Conservation (phyloP, 2,329 filamentous ascomycete genomes). For the Calonectria pauciramosa region DNA sequence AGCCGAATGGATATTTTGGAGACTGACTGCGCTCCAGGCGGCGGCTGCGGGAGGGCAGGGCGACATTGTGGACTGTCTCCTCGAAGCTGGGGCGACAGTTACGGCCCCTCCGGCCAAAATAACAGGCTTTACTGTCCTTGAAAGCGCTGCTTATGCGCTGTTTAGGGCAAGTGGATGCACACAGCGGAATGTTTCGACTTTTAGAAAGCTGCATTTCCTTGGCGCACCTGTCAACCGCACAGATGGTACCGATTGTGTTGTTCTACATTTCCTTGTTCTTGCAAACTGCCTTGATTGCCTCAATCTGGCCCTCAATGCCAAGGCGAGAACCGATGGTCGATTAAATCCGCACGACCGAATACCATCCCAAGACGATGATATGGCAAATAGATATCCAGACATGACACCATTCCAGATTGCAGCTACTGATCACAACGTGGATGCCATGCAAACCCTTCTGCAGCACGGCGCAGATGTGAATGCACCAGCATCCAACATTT, state of each 20-base stretch:
- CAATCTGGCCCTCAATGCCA: background rate
- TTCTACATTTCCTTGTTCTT: no score
- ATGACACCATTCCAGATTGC: constrained; percentile 1
- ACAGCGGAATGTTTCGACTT: background rate
- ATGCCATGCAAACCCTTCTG: background rate
- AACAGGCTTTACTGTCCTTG: background rate
- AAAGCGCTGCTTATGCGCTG: background rate
- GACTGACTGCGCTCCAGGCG: background rate
- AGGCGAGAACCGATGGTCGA: background rate
- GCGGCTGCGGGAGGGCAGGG: background rate
- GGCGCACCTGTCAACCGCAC: no score
- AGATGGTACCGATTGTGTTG: no score
- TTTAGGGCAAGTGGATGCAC: no score
- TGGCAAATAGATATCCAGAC: background rate
- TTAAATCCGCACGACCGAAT: background rate
- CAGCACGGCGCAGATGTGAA: background rate
- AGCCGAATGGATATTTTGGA: no score
- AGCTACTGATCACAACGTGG: background rate
- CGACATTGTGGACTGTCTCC: background rate
- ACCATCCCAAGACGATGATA: background rate
- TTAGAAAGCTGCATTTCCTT: background rate
- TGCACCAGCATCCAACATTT: background rate
- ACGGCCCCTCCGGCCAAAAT: background rate
- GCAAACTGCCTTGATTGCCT: no score
- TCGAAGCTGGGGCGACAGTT: background rate